Evolutionary conservation across 2,329 filamentous ascomycete genomes (phyloP).

Genomic region (Teratosphaeriaceae sp.): DNA sequence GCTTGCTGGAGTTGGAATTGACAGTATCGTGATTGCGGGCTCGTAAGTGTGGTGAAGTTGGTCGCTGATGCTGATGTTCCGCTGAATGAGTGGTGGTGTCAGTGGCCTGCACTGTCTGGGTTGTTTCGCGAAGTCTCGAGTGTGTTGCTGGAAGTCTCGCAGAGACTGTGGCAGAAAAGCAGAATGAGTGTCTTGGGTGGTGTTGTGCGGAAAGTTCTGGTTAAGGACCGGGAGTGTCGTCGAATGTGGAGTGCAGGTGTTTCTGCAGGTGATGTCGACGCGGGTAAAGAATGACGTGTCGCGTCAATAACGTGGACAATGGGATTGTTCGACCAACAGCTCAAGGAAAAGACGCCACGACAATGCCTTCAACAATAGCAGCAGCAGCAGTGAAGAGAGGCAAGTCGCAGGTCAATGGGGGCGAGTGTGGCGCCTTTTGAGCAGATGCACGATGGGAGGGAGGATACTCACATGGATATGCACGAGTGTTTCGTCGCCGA

Average conservation of each 20-base stretch:
- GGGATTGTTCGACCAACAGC: slow-evolving; percentile 2
- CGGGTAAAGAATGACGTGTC: slow-evolving; percentile 6
- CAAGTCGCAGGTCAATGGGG: neutral
- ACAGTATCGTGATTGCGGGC: too few relatives aligned
- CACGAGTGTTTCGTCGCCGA: slow-evolving; percentile 1
- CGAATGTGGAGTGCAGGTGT: neutral
- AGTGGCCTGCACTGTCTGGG: slow-evolving; percentile 13
- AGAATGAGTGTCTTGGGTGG: slow-evolving; percentile 2
- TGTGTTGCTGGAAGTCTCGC: neutral
- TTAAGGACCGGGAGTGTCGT: slow-evolving; percentile 1
- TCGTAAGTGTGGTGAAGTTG: neutral
- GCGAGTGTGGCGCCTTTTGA: slow-evolving; percentile 4
- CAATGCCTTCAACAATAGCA: slow-evolving; percentile 4
- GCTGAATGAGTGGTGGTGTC: slow-evolving; percentile 9
- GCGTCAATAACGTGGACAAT: slow-evolving; percentile 6
- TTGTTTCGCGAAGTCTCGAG: neutral
- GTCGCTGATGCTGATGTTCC: neutral
- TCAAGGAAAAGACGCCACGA: neutral
- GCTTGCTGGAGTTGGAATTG: slow-evolving; percentile 5
- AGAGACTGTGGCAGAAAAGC: neutral
- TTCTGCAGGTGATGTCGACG: neutral
- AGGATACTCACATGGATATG: neutral
- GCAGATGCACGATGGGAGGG: neutral
- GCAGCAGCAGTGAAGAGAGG: slow-evolving; percentile 3
- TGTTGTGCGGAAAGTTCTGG: neutral